phyloP scores from a whole-genome alignment of 257 asterid species.

The Verbascum thapsus region DNA sequence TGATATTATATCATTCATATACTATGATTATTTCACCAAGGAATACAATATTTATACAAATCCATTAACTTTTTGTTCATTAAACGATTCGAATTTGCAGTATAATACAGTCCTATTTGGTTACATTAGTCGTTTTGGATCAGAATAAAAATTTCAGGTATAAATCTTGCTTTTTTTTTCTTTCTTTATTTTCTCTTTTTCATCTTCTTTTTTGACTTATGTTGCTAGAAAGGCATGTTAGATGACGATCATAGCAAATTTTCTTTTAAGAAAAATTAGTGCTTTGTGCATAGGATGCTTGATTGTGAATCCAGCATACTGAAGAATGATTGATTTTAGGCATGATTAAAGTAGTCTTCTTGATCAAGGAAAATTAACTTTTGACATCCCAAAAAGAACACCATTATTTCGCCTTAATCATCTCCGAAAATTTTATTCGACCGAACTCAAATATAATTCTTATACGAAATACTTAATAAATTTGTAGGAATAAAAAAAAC shows the following conservation, averaged over 20 bases:
- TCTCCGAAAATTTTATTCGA: constrained; percentile 21
- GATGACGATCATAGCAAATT: constrained; percentile 20
- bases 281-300: constrained; percentile 60
- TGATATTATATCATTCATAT: not conserved
- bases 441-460: no score
- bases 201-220: constrained; percentile 26
- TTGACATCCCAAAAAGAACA: constrained; percentile 27
- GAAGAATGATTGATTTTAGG: constrained; percentile 35
- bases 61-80: no score
- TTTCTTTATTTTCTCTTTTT: constrained; percentile 16
- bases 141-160: no score
- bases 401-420: constrained; percentile 36
- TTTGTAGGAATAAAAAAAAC: no score
- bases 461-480: no score
- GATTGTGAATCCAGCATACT: constrained; percentile 37
- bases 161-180: constrained; percentile 10
- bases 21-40: no score
- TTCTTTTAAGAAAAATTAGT: not conserved
- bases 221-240: constrained; percentile 23
- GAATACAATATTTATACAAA: no score
- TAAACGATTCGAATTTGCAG: no score
- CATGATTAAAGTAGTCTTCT: constrained; percentile 52
- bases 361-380: constrained; percentile 43
- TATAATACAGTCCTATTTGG: no score
- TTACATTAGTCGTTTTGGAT: no score